phyloP scores from a whole-genome alignment of 352 stramenopile genomes.

The Phytophthora litchii region DNA sequence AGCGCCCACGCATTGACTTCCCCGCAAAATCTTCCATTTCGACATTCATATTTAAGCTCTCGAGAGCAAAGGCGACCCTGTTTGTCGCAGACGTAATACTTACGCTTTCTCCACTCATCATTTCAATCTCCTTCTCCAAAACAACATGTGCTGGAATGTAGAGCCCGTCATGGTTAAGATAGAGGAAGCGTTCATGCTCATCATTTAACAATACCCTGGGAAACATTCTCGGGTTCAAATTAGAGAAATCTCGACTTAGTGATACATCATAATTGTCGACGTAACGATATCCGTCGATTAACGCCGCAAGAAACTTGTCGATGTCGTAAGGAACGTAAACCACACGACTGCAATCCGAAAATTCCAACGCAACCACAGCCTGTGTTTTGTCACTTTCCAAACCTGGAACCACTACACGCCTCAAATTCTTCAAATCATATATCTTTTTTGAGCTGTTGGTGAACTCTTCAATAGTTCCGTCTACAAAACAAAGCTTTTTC shows the following conservation, averaged over 20 bases:
- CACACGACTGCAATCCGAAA: slow-evolving; percentile 61
- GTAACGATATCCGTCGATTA: slow-evolving; percentile 77
- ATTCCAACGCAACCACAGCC: slow-evolving; percentile 68
- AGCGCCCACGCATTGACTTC: slow-evolving; percentile 45
- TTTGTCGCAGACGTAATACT: slow-evolving; percentile 55
- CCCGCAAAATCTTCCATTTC: slow-evolving; percentile 62
- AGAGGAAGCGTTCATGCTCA: slow-evolving; percentile 56
- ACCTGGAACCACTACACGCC: slow-evolving; percentile 53
- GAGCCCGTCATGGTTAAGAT: slow-evolving; percentile 69
- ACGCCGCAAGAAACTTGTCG: slow-evolving; percentile 59
- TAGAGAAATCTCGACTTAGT: slow-evolving; percentile 66
- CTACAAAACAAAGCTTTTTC: slow-evolving; percentile 69
- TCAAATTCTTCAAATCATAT: slow-evolving; percentile 62
- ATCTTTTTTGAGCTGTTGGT: slow-evolving; percentile 52
- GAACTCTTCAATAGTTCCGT: slow-evolving; percentile 58
- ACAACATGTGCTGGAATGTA: slow-evolving; percentile 57
- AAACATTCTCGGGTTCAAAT: slow-evolving; percentile 70
- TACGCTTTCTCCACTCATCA: slow-evolving; percentile 48
- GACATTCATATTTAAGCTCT: slow-evolving; percentile 80
- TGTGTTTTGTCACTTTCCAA: slow-evolving; percentile 36
- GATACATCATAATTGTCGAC: slow-evolving; percentile 70
- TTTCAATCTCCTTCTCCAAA: slow-evolving; percentile 70
- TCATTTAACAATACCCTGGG: slow-evolving; percentile 49
- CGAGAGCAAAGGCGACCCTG: slow-evolving; percentile 69
- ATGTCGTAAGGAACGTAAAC: slow-evolving; percentile 66